Conservation (phyloP, 2,329 filamentous ascomycete species). For the Hypocreales sp. region DNA sequence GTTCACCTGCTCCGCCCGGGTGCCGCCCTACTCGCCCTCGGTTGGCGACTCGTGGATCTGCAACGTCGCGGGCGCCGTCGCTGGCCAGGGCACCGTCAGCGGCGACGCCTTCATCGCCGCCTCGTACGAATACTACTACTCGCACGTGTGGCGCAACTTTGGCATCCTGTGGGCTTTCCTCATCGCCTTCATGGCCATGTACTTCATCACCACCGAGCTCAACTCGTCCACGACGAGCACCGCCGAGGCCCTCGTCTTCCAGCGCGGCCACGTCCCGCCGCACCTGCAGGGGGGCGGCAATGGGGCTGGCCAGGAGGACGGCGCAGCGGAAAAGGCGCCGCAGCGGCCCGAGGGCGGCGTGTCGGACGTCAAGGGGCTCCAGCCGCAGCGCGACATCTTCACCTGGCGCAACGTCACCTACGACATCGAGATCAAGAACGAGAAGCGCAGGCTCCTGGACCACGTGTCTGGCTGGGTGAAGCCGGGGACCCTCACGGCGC, state of each 20-base stretch:
- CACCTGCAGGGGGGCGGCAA: constrained; percentile 18
- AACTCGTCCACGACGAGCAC: constrained; percentile 47
- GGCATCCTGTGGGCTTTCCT: constrained; percentile 53
- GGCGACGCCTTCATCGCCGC: constrained; percentile 44
- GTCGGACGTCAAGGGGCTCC: constrained; percentile 14
- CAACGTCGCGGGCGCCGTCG: constrained; percentile 33
- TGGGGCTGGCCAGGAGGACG: constrained; percentile 14
- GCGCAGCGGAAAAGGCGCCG: constrained; percentile 3
- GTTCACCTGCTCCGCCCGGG: constrained; percentile 37
- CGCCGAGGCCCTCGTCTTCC: constrained; percentile 56
- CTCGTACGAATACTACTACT: constrained; percentile 40
- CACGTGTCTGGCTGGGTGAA: constrained; percentile 81
- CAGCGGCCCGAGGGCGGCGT: constrained; percentile 8
- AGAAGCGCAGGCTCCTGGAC: constrained; percentile 57
- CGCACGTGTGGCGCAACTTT: constrained; percentile 51
- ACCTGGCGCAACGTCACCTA: constrained; percentile 67
- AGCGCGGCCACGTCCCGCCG: constrained; percentile 33
- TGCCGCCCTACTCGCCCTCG: constrained; percentile 29
- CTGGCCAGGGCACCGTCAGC: constrained; percentile 36
- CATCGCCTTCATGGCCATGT: constrained; percentile 45
- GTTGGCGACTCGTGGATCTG: constrained; percentile 35
- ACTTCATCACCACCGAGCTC: constrained; percentile 48
- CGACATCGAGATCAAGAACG: constrained; percentile 55
- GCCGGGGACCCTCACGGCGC: constrained; percentile 70
- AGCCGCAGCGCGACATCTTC: constrained; percentile 44